Percentiles rank a stretch among this genome's conserved stretches.
Conservation (phyloP, 345 rosid genomes). For the Moricandia arvensis region DNA sequence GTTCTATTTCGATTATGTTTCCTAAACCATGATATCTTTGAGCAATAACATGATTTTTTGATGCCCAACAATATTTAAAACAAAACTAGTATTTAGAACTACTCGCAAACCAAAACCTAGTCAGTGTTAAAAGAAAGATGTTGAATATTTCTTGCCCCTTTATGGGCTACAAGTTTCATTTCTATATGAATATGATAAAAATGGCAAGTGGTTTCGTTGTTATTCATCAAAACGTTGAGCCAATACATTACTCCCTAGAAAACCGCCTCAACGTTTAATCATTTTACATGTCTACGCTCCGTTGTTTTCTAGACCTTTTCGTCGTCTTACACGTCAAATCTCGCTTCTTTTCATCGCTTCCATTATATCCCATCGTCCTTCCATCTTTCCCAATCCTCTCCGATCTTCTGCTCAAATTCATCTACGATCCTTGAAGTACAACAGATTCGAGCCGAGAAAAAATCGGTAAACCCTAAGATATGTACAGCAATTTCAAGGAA, state of each 20-base stretch:
- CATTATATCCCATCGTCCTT: background rate
- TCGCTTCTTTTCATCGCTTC: conserved; percentile 19
- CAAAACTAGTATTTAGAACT: too few relatives aligned
- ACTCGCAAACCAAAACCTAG: too few relatives aligned
- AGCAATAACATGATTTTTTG: too few relatives aligned
- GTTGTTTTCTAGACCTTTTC: conserved; percentile 18
- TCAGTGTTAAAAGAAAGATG: too few relatives aligned
- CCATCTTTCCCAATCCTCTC: background rate
- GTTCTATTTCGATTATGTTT: too few relatives aligned
- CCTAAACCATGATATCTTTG: conserved; percentile 33
- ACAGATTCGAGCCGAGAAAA: background rate
- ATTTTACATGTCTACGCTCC: background rate
- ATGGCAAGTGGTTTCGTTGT: too few relatives aligned
- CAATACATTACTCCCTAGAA: too few relatives aligned
- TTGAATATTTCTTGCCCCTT: too few relatives aligned
- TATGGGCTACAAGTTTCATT: too few relatives aligned
- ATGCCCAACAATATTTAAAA: too few relatives aligned
- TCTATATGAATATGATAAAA: too few relatives aligned
- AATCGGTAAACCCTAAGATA: conserved; percentile 36
- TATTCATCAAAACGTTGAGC: too few relatives aligned
- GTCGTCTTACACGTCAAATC: conserved; percentile 28
- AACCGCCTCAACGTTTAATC: background rate
- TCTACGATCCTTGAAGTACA: background rate
- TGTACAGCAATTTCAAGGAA: conserved; percentile 97
- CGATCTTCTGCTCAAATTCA: conserved; percentile 2